Evolutionary conservation across 805 yeast species (phyloP).

Genomic region (Hanseniaspora occidentalis): DNA sequence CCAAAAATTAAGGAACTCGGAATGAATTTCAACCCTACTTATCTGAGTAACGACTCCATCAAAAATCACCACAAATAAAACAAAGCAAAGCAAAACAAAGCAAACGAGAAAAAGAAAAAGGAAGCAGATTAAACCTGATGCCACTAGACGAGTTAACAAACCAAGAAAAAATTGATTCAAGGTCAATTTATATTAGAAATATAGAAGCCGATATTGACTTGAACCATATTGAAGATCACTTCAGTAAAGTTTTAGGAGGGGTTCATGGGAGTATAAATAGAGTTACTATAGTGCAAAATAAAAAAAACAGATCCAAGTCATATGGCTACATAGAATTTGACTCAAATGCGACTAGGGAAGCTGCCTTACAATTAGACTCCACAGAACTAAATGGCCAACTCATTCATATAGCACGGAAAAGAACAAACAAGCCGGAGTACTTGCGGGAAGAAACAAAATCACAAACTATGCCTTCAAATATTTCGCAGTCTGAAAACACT

Average conservation of each 20-base stretch:
- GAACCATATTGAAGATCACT: slow-evolving; percentile 35
- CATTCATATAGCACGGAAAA: slow-evolving; percentile 35
- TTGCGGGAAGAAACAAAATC: neutral
- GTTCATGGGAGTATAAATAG: slow-evolving; percentile 33
- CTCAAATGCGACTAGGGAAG: slow-evolving; percentile 27
- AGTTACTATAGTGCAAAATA: slow-evolving; percentile 33
- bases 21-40: neutral
- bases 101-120: neutral
- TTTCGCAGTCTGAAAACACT: no score
- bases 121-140: no score
- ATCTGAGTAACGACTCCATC: neutral
- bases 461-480: no score
- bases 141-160: no score
- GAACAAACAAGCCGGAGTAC: slow-evolving; percentile 43
- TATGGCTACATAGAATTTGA: slow-evolving; percentile 46
- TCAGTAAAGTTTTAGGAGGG: slow-evolving; percentile 19
- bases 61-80: neutral
- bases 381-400: slow-evolving; percentile 33
- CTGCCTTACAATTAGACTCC: slow-evolving; percentile 36
- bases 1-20: no score
- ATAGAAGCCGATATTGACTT: slow-evolving; percentile 38
- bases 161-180: slow-evolving; percentile 36
- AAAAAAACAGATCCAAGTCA: slow-evolving; percentile 1
- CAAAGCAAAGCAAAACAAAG: no score
- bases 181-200: slow-evolving; percentile 44